Conservation (phyloP, 495 filamentous ascomycete genomes). For the Neurospora sp. region DNA sequence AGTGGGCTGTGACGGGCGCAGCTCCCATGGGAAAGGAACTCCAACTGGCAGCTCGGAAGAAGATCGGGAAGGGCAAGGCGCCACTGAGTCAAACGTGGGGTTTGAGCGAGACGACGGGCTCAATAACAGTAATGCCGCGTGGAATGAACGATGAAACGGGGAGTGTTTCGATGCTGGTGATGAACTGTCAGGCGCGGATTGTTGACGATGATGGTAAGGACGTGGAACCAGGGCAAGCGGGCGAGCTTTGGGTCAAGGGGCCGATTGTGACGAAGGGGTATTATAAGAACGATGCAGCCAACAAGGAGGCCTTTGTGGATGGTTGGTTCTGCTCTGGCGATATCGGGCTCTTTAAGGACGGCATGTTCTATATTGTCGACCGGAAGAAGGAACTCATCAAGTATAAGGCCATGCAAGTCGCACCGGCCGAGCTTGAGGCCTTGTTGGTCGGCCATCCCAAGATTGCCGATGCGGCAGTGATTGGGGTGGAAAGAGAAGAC, state of each 20-base stretch:
- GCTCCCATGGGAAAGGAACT: slow-evolving; percentile 30
- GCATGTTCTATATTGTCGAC: slow-evolving; percentile 51
- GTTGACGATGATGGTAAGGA: slow-evolving; percentile 33
- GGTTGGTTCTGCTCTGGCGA: slow-evolving; percentile 71
- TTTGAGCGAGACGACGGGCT: slow-evolving; percentile 50
- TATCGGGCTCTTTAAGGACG: slow-evolving; percentile 41
- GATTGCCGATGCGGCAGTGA: slow-evolving; percentile 69
- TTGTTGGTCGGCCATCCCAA: slow-evolving; percentile 56
- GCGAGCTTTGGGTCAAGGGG: slow-evolving; percentile 28
- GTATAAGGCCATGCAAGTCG: slow-evolving; percentile 59
- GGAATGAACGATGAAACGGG: slow-evolving; percentile 14
- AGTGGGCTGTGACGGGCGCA: slow-evolving; percentile 17
- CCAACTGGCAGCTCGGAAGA: slow-evolving; percentile 18
- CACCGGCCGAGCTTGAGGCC: slow-evolving; percentile 72
- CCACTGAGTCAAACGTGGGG: slow-evolving; percentile 61
- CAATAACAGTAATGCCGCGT: slow-evolving; percentile 14
- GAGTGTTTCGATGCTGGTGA: slow-evolving; percentile 28
- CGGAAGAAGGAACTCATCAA: slow-evolving; percentile 53
- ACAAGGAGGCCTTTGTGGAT: slow-evolving; percentile 43
- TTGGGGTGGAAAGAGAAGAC: slow-evolving; percentile 57
- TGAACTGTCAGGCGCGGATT: slow-evolving; percentile 44
- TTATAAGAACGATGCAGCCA: slow-evolving; percentile 52
- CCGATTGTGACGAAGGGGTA: slow-evolving; percentile 61
- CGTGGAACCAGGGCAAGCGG: slow-evolving; percentile 28
- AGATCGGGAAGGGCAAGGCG: slow-evolving; percentile 28